These are phyloP conservation scores for Isatis tinctoria DNA, from an alignment of 345 rosid genomes.

Conservation along the genomic window DNA sequence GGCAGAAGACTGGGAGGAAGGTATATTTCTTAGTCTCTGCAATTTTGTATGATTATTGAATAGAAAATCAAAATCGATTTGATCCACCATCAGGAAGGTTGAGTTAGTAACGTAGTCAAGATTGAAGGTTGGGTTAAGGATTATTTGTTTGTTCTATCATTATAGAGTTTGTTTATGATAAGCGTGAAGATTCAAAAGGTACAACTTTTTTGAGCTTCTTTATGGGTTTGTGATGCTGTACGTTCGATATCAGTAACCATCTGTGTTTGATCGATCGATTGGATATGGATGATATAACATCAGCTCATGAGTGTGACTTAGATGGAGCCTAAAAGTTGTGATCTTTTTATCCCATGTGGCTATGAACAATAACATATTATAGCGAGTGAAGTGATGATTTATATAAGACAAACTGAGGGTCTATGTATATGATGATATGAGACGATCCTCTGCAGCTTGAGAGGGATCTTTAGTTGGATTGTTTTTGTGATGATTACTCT, in stretches of 20 bases:
- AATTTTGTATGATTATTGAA: too few species aligned
- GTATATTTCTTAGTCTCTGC: too few species aligned
- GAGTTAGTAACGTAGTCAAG: too few species aligned
- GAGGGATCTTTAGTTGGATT: not conserved
- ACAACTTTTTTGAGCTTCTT: not conserved
- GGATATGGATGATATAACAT: not conserved
- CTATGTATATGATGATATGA: not conserved
- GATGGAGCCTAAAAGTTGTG: not conserved
- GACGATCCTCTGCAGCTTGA: not conserved
- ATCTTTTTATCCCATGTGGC: not conserved
- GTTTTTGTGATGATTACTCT: too few species aligned
- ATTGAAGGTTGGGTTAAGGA: too few species aligned
- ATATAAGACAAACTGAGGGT: not conserved
- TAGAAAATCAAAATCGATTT: too few species aligned
- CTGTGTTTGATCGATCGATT: not conserved
- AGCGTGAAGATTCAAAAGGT: slow-evolving; percentile 77
- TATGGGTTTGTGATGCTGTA: not conserved
- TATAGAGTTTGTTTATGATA: too few species aligned
- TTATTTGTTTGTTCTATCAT: too few species aligned
- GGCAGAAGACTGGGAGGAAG: too few species aligned
- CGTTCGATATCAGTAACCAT: not conserved
- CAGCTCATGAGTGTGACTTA: not conserved
- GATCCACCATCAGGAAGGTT: too few species aligned
- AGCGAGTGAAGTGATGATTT: not conserved
- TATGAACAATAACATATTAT: not conserved